Conservation (phyloP, 2,329 filamentous ascomycete species). For the Claviceps sp. region DNA sequence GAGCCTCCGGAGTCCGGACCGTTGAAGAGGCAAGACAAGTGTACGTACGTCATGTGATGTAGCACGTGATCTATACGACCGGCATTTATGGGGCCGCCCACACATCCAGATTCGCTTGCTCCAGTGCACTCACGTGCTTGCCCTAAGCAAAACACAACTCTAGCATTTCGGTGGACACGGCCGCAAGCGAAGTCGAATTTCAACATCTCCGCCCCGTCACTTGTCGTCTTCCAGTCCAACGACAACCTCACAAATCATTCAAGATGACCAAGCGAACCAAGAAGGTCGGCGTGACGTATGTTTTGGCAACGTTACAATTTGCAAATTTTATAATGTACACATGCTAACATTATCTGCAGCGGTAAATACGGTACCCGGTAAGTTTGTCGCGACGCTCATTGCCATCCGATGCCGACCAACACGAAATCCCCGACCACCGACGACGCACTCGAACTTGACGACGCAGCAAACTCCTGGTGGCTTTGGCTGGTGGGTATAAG, state of each 20-base stretch:
- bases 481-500: not conserved
- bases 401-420: not conserved
- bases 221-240: constrained; percentile 20
- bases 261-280: constrained; percentile 91
- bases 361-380: constrained; percentile 96
- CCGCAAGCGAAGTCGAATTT: constrained; percentile 18
- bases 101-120: constrained; percentile 11
- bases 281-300: constrained; percentile 88
- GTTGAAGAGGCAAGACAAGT: not conserved
- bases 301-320: constrained; percentile 11
- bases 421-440: not conserved
- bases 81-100: not conserved
- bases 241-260: constrained; percentile 30
- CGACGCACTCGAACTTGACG: constrained; percentile 2
- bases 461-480: not conserved
- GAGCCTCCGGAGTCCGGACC: too few species aligned
- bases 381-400: constrained; percentile 19
- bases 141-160: constrained; percentile 30
- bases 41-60: not conserved
- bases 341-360: constrained; percentile 22
- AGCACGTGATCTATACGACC: not conserved
- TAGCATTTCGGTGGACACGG: constrained; percentile 20
- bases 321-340: constrained; percentile 2
- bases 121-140: constrained; percentile 24
- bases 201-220: constrained; percentile 18